Conservation (phyloP, 148 eudicot species). For the Camellia sinensis region DNA sequence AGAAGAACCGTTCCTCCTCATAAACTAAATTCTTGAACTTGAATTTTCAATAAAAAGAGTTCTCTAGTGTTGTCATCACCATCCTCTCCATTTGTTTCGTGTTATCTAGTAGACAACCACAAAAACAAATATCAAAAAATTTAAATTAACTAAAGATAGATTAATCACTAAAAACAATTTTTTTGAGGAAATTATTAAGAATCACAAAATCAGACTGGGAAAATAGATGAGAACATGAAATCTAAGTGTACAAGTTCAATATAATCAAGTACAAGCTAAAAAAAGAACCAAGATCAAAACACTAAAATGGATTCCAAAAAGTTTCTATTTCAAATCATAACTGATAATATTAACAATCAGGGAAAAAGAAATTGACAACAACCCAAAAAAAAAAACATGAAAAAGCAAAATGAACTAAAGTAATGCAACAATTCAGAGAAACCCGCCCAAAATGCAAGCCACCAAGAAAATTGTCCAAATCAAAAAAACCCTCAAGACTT, state of each 20-base stretch:
- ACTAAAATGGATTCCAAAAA: background rate
- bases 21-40: background rate
- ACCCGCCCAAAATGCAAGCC: background rate
- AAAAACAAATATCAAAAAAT: background rate
- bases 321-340: background rate
- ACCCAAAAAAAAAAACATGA: background rate
- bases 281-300: background rate
- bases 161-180: background rate
- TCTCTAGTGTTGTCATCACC: constrained; percentile 2
- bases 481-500: background rate
- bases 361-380: background rate
- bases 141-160: background rate
- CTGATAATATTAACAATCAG: background rate
- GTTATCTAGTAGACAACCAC: background rate
- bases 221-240: background rate
- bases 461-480: background rate
- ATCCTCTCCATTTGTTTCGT: background rate
- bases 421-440: background rate
- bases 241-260: background rate
- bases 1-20: constrained; percentile 5
- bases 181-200: background rate
- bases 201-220: background rate
- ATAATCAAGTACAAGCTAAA: background rate
- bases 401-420: background rate
- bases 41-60: background rate